phyloP scores from a whole-genome alignment of 192 early-diverging fungal species.

The Chytriomyces sp. region DNA sequence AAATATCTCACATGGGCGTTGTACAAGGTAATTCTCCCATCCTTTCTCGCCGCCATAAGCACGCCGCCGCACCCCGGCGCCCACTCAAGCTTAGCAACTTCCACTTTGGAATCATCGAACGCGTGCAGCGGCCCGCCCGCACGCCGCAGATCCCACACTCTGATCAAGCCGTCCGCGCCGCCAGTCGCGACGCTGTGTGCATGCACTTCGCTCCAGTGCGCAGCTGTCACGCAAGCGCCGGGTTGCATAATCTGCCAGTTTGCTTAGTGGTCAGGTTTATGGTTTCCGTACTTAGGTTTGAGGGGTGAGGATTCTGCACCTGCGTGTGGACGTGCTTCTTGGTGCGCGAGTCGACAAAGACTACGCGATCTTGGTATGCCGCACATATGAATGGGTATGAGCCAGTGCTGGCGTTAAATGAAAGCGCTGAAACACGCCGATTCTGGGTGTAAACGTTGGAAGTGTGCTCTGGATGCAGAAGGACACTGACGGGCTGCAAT shows the following conservation, averaged over 20 bases:
- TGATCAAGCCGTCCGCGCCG: neutral
- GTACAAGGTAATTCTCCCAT: conserved; percentile 10
- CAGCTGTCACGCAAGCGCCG: neutral
- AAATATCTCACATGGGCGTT: neutral
- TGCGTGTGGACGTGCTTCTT: conserved; percentile 11
- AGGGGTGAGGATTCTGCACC: neutral
- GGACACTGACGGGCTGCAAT: neutral
- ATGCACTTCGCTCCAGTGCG: conserved; percentile 25
- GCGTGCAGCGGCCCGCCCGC: neutral
- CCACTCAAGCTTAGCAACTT: conserved; percentile 3
- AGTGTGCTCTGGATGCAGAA: neutral
- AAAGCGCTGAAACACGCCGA: neutral
- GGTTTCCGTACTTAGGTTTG: too few relatives aligned
- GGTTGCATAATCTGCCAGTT: neutral
- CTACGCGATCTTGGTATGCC: conserved; percentile 15
- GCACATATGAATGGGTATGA: neutral
- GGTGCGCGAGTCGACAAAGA: conserved; percentile 4
- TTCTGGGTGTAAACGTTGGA: neutral
- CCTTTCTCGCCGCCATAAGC: neutral
- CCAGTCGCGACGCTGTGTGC: conserved; percentile 1
- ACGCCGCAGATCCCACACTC: conserved; percentile 16
- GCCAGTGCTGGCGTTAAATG: neutral
- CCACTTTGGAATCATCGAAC: neutral
- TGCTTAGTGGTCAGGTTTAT: too few relatives aligned
- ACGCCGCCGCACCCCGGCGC: neutral